Base-by-base conservation (phyloP, 805 yeast genomes). In the Starmerella floricola region DNA sequence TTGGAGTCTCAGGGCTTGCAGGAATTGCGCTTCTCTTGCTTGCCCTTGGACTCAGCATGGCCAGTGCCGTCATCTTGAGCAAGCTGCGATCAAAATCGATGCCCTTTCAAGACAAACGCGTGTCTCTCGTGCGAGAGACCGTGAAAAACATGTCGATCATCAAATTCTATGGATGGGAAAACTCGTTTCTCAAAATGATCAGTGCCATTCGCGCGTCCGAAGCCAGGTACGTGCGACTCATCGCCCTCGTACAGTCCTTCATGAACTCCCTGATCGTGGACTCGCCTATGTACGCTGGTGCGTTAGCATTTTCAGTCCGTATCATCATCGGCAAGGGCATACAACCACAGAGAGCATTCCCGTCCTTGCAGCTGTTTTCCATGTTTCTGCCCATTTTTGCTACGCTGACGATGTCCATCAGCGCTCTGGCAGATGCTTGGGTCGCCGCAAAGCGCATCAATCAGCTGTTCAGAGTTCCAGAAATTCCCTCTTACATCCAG, bases 121-220 rank as follows among this genome's bases (percentile, higher is more conserved):
- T 86, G 15, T 68, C 75, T 37, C 66, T 74, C 41, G 75, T 83
- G 60, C 79, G 81, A 51, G 96, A 86, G 59, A 72, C 83, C 27
- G 64, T 87, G 49, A 74, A 71, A 54, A 75, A 79, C 51, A 72
- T 87, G 67, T 80, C 79, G 55, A 71, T 78, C 60, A 80, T 86
- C 59, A 86, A 87, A 63, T 80, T 72, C 58, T 86, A 85, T 59
- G 81, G 93, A 1, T 86, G 95, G 95, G 95, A 87, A 62, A 67
- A 67, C 27, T 83, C 95, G 0, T 86, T 83, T 56, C 64, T 66
- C 38, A 58, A 66, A 10, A 63, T 68, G 37, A 69, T 87, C 30
- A 12, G 19, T 2, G 23, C 19, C 3, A 38, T 34, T 2, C 42
- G 51, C 3, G 27, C 28, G n/a, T 4, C 23, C 3, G 51, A 47